Evolutionary conservation across 1,284 basidiomycete species (phyloP).

Genomic region (Papiliotrema laurentii): DNA sequence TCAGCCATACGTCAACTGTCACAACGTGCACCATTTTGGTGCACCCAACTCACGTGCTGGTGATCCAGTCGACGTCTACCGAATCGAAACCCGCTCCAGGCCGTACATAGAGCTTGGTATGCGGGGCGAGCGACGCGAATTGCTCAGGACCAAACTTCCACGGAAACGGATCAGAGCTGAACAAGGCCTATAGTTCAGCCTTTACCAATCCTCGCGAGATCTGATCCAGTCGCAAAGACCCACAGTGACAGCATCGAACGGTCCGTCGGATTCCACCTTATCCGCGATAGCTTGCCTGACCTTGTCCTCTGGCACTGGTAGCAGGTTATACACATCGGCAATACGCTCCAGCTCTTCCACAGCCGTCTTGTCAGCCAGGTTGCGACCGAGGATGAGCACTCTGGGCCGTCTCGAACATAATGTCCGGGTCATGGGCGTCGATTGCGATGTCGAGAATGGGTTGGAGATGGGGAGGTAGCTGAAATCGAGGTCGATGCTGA

Average conservation of each 20-base stretch:
- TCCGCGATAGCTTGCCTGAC: not conserved
- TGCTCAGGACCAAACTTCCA: not conserved
- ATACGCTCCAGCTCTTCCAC: not conserved
- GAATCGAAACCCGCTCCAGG: constrained; percentile 8
- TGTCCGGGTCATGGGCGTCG: too few species aligned
- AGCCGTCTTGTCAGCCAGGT: not conserved
- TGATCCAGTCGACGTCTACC: constrained; percentile 6
- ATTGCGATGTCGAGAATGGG: too few species aligned
- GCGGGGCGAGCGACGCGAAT: not conserved
- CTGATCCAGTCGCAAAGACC: not conserved
- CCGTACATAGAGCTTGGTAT: not conserved
- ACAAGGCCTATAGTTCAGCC: not conserved
- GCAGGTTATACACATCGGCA: constrained; percentile 4
- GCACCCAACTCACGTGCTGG: constrained; percentile 6
- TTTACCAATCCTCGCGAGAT: not conserved
- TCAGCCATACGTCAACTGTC: not conserved
- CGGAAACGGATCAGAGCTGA: not conserved
- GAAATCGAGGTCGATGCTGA: too few species aligned
- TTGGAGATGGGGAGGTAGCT: too few species aligned
- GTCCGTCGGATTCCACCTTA: constrained; percentile 4
- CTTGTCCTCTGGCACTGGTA: not conserved
- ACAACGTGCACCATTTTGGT: too few species aligned
- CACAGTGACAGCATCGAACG: constrained; percentile 8
- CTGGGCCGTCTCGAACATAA: too few species aligned
- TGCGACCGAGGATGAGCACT: constrained; percentile 4